These are phyloP conservation scores for Yamadazyma mexicana DNA, from an alignment of 1,139 yeast species.

Conservation along the genomic window DNA sequence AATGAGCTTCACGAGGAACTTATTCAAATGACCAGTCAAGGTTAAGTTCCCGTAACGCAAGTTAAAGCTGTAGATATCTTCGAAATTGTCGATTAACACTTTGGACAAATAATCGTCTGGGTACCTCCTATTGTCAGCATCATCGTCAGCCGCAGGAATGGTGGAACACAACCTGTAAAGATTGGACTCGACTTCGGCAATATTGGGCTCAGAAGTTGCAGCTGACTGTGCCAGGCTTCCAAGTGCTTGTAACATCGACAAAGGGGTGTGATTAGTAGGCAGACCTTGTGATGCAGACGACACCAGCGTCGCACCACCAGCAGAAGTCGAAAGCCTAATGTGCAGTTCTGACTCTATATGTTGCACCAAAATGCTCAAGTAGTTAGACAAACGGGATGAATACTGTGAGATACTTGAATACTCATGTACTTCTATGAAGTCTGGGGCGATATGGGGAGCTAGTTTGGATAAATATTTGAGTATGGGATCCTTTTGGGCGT, in stretches of 20 bases:
- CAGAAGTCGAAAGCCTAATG: no score
- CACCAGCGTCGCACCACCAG: no score
- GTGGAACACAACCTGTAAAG: slow-evolving; percentile 7
- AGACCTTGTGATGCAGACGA: no score
- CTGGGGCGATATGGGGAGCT: slow-evolving; percentile 25
- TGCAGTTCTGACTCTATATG: neutral
- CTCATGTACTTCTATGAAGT: slow-evolving; percentile 1
- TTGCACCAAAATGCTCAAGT: slow-evolving; percentile 4
- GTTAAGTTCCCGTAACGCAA: slow-evolving; percentile 39
- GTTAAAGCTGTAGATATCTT: slow-evolving; percentile 28
- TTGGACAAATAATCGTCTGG: slow-evolving; percentile 41
- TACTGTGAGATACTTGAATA: neutral
- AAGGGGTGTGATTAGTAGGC: no score
- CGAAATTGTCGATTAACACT: slow-evolving; percentile 41
- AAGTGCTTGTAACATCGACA: no score
- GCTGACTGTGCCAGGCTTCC: no score
- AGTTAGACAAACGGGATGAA: neutral
- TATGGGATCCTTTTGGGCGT: slow-evolving; percentile 22
- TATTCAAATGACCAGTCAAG: slow-evolving; percentile 39
- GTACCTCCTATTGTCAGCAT: slow-evolving; percentile 17
- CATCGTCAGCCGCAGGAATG: slow-evolving; percentile 8
- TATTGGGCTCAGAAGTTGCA: neutral
- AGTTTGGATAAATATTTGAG: slow-evolving; percentile 32
- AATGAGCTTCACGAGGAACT: slow-evolving; percentile 38
- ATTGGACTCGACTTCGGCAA: neutral